Percentiles rank a stretch among this genome's conserved stretches.
Evolutionary conservation across 331 rosid species (phyloP).

Genomic region (Rosa hybrid): DNA sequence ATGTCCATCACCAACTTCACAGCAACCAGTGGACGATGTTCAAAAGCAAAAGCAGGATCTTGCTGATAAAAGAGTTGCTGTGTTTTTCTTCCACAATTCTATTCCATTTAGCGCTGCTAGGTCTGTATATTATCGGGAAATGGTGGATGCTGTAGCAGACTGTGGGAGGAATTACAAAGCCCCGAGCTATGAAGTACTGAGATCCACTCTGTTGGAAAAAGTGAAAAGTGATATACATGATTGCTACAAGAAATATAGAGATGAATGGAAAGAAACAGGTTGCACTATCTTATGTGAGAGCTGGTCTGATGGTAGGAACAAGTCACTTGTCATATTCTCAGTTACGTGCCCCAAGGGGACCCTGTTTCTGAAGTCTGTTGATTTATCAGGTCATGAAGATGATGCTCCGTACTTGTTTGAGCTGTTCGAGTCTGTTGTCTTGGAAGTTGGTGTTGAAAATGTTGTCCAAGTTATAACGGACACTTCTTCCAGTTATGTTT

Average conservation of each 20-base stretch:
- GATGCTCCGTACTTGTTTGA: slow-evolving; percentile 51
- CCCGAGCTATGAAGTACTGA: slow-evolving; percentile 58
- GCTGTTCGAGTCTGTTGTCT: slow-evolving; percentile 52
- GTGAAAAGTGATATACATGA: slow-evolving; percentile 58
- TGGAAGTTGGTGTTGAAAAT: slow-evolving; percentile 70
- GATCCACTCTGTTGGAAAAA: slow-evolving; percentile 54
- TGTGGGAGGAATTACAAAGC: slow-evolving; percentile 70
- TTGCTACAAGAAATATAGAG: slow-evolving; percentile 45
- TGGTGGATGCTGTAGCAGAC: slow-evolving; percentile 62
- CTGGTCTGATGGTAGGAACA: slow-evolving; percentile 54
- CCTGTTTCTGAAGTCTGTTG: slow-evolving; percentile 55
- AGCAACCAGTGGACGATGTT: slow-evolving; percentile 44
- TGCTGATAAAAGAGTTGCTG: slow-evolving; percentile 63
- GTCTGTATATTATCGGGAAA: slow-evolving; percentile 64
- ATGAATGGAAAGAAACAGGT: slow-evolving; percentile 74
- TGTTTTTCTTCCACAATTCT: slow-evolving; percentile 61
- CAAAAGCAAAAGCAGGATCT: slow-evolving; percentile 52
- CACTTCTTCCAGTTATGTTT: slow-evolving; percentile 48
- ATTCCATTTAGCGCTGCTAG: slow-evolving; percentile 65
- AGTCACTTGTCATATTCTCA: slow-evolving; percentile 54
- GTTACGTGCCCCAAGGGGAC: slow-evolving; percentile 56
- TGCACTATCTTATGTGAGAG: slow-evolving; percentile 67
- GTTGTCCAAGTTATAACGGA: slow-evolving; percentile 75
- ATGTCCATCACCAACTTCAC: slow-evolving; percentile 43
- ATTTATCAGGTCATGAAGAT: slow-evolving; percentile 54